Evolutionary conservation across 2,329 filamentous ascomycete genomes (phyloP), one percentile per base, ranked within the genome.

Genomic region (Epichloe brachyelytri): DNA sequence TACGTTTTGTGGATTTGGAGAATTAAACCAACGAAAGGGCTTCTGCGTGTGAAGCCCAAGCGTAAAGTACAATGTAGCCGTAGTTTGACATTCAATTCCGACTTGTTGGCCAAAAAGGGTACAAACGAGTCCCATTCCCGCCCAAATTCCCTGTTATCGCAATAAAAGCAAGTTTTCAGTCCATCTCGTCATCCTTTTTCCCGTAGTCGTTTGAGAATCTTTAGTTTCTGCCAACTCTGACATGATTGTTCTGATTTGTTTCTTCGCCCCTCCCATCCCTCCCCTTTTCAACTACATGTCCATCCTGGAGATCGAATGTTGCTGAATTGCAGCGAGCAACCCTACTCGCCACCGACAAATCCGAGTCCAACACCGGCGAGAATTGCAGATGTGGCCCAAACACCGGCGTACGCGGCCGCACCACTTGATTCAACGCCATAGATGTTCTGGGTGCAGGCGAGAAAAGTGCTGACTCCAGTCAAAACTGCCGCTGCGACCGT

Each of bases 381-480:
- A 12, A 76, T 63, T 3, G 79, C 77, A 6, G 84, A 85, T 20
- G 75, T 59, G n/a, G 78, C 79, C 88, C 88, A 96, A 37, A 91
- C 72, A 20, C 72, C 71, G 2, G 86, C 82, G 74, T 89, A 97
- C 0, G 77, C 79, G 3, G 74, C 69, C 1, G 89, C 87, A 11
- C 90, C 91, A 1, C 71, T 59, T 4, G 78, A 55, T 59, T 90
- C 85, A 11, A 88, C 80, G 4, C 87, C 85, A 43, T 79, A 73
- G 19, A 96, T 70, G 0, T 81, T 85, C 50, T 81, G 72, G 45
- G 75, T 77, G 22, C 82, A 79, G 61, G 85, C 78, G 40, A 89
- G 68, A 52, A 83, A 80, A 0, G 80, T 80, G 61, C 76, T 76
- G 44, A 74, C 62, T 12, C 72, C 76, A 3, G 80, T 82, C 47